Base-by-base conservation (phyloP, 2,329 filamentous ascomycete genomes). In the Colletotrichum caudatum region DNA sequence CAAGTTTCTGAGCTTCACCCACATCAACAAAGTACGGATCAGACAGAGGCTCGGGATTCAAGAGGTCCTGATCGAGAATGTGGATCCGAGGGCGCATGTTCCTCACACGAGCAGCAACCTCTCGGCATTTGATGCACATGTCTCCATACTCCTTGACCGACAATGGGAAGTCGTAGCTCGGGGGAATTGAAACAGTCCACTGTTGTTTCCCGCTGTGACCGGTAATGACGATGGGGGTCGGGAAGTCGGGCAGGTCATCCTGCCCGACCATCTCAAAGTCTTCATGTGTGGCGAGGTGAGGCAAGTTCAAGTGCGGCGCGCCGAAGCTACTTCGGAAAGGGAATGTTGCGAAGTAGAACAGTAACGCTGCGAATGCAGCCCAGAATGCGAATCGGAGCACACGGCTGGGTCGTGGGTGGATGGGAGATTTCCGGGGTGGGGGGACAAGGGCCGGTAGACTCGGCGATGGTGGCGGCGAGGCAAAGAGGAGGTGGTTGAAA, bases 151-250 rank as follows among this genome's bases (percentile, higher is more conserved):
- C 88, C 12, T 86, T 81, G 26, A 88, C 86, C 0, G 85, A 81
- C 2, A 96, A 80, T 1, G 94, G 94, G 72, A 95, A 95, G 4
- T 85, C 83, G 57, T 86, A 84, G 69, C 86, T 86, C 8, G 86
- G 84, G 0, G 94, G 94, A 48, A 97, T 94, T 1, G 90, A 94
- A 14, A 97, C 88, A 0, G 94, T 96, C 94, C 94, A 97, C 78
- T 88, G 91, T 14, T 90, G 84, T 63, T 86, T 87, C 3, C 92
- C 92, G 56, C 85, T 84, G 35, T 84, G 82, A 80, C 94, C 92
- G 18, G 86, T 88, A 57, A 95, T 85, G 7, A 93, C 86, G 26
- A 96, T 86, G 0, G 93, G 92, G 0, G 91, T 92, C 0, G 93
- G 91, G 73, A 93, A 90, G 37, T 91, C 86, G 0, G 93, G 93